phyloP scores from a whole-genome alignment of 2,329 filamentous ascomycete genomes.

The Alternaria arborescens region DNA sequence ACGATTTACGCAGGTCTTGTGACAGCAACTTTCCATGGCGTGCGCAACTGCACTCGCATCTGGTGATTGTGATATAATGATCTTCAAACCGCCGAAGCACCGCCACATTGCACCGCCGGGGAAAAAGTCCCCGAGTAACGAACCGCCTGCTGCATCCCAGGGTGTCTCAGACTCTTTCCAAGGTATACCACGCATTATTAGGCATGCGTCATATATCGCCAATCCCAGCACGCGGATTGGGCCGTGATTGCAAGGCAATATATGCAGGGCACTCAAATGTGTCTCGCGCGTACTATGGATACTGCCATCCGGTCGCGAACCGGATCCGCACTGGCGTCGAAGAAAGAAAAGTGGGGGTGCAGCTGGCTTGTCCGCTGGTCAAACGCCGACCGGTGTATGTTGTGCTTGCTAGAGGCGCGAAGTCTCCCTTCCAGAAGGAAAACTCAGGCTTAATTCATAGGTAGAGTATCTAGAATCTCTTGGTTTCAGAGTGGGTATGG shows the following conservation, averaged over 20 bases:
- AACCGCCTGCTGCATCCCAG: not conserved
- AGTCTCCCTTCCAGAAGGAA: not conserved
- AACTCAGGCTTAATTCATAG: not conserved
- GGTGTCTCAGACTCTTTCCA: not conserved
- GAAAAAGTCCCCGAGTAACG: slow-evolving; percentile 1
- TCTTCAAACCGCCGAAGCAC: slow-evolving; percentile 13
- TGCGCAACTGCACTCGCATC: not conserved
- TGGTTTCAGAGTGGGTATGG: slow-evolving; percentile 8
- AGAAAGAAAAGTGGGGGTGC: slow-evolving; percentile 8
- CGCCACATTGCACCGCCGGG: slow-evolving; percentile 6
- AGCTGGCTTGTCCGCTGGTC: not conserved
- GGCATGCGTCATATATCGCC: slow-evolving; percentile 2
- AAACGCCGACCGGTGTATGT: slow-evolving; percentile 11
- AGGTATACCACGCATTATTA: not conserved
- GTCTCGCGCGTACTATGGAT: not conserved
- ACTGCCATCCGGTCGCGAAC: slow-evolving; percentile 11
- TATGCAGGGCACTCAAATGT: slow-evolving; percentile 13
- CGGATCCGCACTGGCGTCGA: slow-evolving; percentile 19
- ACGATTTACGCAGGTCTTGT: not conserved
- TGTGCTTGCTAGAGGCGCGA: not conserved
- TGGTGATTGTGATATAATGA: slow-evolving; percentile 7
- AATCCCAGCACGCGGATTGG: slow-evolving; percentile 1
- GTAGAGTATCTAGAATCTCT: not conserved
- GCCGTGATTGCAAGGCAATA: slow-evolving; percentile 2
- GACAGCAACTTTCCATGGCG: not conserved